Conservation (phyloP, 202 grass and related monocot genomes). For the Bolboschoenoplectus hybrid region DNA sequence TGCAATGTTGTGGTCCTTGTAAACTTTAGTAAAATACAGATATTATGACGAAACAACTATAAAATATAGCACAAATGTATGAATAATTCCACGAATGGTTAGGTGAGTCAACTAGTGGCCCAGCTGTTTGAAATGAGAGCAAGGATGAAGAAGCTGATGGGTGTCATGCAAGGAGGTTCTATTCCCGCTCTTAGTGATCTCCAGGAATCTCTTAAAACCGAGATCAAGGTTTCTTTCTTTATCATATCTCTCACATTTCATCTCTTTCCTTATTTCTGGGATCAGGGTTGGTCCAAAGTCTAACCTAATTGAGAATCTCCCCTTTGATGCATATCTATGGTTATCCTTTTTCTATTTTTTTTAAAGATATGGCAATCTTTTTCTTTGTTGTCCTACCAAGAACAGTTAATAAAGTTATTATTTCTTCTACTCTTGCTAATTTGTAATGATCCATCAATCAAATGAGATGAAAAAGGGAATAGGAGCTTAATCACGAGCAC, state of each 20-base stretch:
- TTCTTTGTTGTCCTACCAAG: neutral
- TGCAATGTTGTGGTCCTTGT: neutral
- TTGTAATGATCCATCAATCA: neutral
- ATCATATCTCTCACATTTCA: neutral
- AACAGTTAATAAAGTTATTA: neutral
- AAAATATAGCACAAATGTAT: neutral
- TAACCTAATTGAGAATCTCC: neutral
- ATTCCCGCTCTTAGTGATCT: slow-evolving; percentile 66
- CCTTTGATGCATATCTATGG: neutral
- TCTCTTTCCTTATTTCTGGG: neutral
- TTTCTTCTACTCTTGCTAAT: neutral
- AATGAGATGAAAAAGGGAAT: neutral
- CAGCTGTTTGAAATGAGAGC: slow-evolving; percentile 89
- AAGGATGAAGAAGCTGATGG: slow-evolving; percentile 98
- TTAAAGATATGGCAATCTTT: neutral
- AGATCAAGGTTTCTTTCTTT: slow-evolving; percentile 60
- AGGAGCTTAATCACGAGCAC: neutral
- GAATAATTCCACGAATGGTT: slow-evolving; percentile 23
- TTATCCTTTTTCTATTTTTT: neutral
- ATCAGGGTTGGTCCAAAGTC: neutral
- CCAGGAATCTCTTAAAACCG: slow-evolving; percentile 76
- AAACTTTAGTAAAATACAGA: neutral
- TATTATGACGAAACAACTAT: neutral
- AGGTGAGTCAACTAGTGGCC: slow-evolving; percentile 86
- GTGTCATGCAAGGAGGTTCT: slow-evolving; percentile 75